These are phyloP conservation scores for Neonectria neomacrospora DNA, from an alignment of 2,329 filamentous ascomycete species.

Conservation along the genomic window DNA sequence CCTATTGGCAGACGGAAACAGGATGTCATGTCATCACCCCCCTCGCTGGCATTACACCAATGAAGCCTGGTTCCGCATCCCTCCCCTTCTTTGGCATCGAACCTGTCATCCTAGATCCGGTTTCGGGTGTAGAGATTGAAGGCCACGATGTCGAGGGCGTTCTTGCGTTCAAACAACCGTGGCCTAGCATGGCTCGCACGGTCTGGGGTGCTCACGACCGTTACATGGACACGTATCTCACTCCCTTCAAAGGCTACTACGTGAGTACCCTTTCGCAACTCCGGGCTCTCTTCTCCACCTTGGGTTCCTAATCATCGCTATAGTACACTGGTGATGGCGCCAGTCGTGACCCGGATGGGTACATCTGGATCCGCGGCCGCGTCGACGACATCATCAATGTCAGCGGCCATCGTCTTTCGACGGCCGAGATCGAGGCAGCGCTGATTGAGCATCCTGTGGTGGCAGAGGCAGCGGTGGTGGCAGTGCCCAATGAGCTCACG, in stretches of 20 bases:
- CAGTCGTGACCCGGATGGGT: conserved; percentile 91
- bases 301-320: background rate
- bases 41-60: conserved; percentile 87
- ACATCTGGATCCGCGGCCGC: conserved; percentile 97
- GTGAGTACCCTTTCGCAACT: conserved; percentile 62
- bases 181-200: conserved; percentile 97
- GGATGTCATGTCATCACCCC: conserved; percentile 93
- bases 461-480: conserved; percentile 91
- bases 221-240: conserved; percentile 96
- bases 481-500: conserved; percentile 87
- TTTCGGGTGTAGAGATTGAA: conserved; percentile 86
- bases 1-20: conserved; percentile 98
- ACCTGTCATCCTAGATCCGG: conserved; percentile 91
- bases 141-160: conserved; percentile 95
- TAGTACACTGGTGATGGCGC: conserved; percentile 90
- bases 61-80: conserved; percentile 91
- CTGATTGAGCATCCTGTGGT: conserved; percentile 87
- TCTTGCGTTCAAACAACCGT: conserved; percentile 91
- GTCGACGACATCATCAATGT: conserved; percentile 98
- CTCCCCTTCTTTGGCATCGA: conserved; percentile 98
- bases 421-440: conserved; percentile 93
- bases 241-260: conserved; percentile 95
- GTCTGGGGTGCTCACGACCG: conserved; percentile 95
- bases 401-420: conserved; percentile 92
- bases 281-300: accelerated